Evolutionary conservation across 2,329 filamentous ascomycete genomes (phyloP), one percentile per base, ranked within the genome.

Genomic region (Lizonia empirigonia): DNA sequence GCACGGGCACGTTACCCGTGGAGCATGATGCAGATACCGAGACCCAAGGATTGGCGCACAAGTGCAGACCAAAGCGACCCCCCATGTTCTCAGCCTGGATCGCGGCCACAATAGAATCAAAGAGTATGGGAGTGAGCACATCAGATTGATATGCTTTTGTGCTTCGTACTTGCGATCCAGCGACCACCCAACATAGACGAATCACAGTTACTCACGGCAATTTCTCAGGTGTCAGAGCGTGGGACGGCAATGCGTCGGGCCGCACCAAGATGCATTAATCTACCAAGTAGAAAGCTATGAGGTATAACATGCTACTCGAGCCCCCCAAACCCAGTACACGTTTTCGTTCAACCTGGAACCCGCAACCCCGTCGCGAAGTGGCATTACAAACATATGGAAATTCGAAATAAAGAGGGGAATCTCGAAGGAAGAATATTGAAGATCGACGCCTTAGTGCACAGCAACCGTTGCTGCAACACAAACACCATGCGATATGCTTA

Each of bases 401-500:
- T 42, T 52, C 60, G 66, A 67, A 69, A 68, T 67, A 70, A 65
- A 64, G 65, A 68, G 65, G 71, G 72, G 70, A 74, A 73, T 73
- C 70, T 70, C 58, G 70, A 72, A 67, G 58, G 59, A 66, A 72
- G 64, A 62, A 60, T 62, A 50, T 63, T 42, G 57, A 58, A 47
- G 26, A 47, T 32, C 44, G 42, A 58, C 54, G 59, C 60, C 54
- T 30, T 50, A 45, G 56, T 54, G 53, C 50, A 55, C 44, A 46
- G 50, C 50, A 55, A 50, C 48, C 50, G 26, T 44, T 47, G 44
- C 46, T 52, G 53, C 47, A 48, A 55, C 39, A 52, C 37, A 34
- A 44, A 47, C 32, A 37, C 42, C 32, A 42, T 34, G 20, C 33
- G 27, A 13, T 34, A 34, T 27, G 46, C 56, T 75, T 92, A 96